These are phyloP conservation scores for Daedaleopsis sinensis DNA, from an alignment of 768 basidiomycete species.

Conservation along the genomic window DNA sequence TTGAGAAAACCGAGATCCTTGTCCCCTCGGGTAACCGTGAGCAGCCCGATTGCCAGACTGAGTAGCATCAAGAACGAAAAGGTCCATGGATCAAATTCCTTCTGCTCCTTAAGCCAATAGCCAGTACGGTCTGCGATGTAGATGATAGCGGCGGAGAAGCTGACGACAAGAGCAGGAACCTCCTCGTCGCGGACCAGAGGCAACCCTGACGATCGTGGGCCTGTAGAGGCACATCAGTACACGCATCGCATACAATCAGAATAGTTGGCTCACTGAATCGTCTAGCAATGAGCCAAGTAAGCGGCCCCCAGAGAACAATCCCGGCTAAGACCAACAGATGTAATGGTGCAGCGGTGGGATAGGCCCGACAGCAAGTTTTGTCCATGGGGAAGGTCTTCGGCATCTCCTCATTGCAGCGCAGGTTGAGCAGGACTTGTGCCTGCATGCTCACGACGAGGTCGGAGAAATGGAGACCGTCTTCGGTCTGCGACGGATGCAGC, in stretches of 20 bases:
- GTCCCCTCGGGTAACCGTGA: slow-evolving; percentile 68
- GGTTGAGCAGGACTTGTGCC: slow-evolving; percentile 76
- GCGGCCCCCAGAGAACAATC: slow-evolving; percentile 55
- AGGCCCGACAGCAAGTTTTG: slow-evolving; percentile 79
- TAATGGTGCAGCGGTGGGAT: slow-evolving; percentile 63
- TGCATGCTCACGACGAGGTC: slow-evolving; percentile 64
- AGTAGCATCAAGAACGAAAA: slow-evolving; percentile 64
- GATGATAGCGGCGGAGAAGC: slow-evolving; percentile 65
- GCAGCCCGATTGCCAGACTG: slow-evolving; percentile 59
- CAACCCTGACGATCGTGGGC: slow-evolving; percentile 14
- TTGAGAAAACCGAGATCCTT: slow-evolving; percentile 90
- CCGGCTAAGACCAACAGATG: slow-evolving; percentile 56
- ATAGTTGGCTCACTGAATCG: slow-evolving; percentile 25
- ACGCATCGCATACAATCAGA: not conserved
- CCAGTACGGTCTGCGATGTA: slow-evolving; percentile 85
- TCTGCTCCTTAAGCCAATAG: slow-evolving; percentile 89
- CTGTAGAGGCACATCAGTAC: slow-evolving; percentile 13
- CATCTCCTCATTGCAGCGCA: slow-evolving; percentile 89
- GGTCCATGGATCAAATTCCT: slow-evolving; percentile 71
- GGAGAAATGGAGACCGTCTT: slow-evolving; percentile 85
- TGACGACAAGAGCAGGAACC: slow-evolving; percentile 60
- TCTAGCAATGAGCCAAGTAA: slow-evolving; percentile 40
- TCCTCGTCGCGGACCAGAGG: slow-evolving; percentile 39
- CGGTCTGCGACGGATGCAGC: slow-evolving; percentile 71
- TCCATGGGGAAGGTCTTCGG: slow-evolving; percentile 53